Evolutionary conservation across 2,329 filamentous ascomycete genomes (phyloP).

Genomic region (Chaetomium olivaceum): DNA sequence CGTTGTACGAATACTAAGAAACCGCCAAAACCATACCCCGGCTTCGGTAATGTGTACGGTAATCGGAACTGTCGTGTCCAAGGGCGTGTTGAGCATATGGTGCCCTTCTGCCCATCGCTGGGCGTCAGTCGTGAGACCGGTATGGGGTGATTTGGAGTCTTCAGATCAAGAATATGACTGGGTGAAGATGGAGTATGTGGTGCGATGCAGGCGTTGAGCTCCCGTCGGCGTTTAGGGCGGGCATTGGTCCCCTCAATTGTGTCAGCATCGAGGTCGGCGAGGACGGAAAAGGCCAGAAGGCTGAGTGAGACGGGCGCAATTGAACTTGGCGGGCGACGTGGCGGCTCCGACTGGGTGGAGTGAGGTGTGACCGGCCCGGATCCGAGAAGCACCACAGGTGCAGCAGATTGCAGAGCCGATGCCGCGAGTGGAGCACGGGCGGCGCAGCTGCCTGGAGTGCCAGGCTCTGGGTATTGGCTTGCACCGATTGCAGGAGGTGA

Average conservation of each 20-base stretch:
- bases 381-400: neutral
- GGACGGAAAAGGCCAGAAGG: slow-evolving; percentile 7
- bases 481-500: slow-evolving; percentile 4
- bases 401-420: neutral
- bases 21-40: no score
- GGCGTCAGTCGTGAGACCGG: neutral
- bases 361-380: slow-evolving; percentile 3
- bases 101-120: neutral
- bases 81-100: neutral
- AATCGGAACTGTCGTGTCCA: neutral
- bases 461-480: neutral
- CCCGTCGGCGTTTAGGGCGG: neutral
- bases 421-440: neutral
- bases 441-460: slow-evolving; percentile 21
- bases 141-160: no score
- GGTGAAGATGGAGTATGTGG: neutral
- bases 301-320: slow-evolving; percentile 9
- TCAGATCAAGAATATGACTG: neutral
- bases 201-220: neutral
- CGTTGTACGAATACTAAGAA: no score
- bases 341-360: slow-evolving; percentile 4
- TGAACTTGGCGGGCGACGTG: slow-evolving; percentile 17
- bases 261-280: slow-evolving; percentile 5
- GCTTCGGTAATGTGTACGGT: neutral
- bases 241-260: neutral